phyloP scores from a whole-genome alignment of 208 protist species.

The Polymyxa betae region DNA sequence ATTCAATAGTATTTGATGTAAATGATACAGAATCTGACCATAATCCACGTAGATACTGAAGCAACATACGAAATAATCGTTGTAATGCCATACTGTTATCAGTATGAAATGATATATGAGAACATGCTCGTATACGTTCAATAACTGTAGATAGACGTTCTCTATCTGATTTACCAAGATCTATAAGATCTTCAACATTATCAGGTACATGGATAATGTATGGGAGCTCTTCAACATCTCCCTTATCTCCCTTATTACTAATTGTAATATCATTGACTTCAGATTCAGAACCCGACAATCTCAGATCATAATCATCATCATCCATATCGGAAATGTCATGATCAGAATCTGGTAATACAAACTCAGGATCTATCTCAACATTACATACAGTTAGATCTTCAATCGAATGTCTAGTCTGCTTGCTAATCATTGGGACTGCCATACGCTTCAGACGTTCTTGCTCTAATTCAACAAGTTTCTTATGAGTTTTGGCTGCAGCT shows the following conservation, averaged over 20 bases:
- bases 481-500: neutral
- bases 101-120: neutral
- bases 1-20: neutral
- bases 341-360: constrained; percentile 8
- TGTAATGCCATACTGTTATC: constrained; percentile 16
- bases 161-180: neutral
- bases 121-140: neutral
- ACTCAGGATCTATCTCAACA: constrained; percentile 23
- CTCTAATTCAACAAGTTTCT: constrained; percentile 9
- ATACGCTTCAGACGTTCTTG: neutral
- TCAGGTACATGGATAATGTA: constrained; percentile 11
- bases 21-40: neutral
- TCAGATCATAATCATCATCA: neutral
- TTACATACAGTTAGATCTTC: neutral
- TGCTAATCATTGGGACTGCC: neutral
- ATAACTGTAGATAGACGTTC: neutral
- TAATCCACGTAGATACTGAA: neutral
- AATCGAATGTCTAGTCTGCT: neutral
- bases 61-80: neutral
- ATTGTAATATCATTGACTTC: neutral
- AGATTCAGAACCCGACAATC: neutral
- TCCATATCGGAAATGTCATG: neutral
- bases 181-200: neutral
- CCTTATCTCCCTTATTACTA: neutral
- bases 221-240: neutral